Base-by-base conservation (phyloP, 139 green algal genomes). In the Mesotaenium endlicherianum region DNA sequence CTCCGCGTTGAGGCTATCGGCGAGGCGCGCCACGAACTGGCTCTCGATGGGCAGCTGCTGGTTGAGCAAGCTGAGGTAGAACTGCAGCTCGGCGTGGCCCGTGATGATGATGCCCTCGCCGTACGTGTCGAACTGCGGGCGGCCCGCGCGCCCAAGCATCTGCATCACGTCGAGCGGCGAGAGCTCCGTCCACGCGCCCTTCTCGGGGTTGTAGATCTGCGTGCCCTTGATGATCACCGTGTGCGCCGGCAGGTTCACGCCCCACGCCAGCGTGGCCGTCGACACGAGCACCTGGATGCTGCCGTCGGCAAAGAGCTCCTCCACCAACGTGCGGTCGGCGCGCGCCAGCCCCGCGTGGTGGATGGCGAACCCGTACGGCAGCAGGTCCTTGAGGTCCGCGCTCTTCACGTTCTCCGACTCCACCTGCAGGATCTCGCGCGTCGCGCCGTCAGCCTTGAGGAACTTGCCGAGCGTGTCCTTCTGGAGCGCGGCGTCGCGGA, bases 201-300 rank as follows among this genome's bases (percentile, higher is more conserved):
- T 97, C 50, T 94, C 93, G 0, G 95, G 95, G 90, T 97, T 97
- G 93, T 98, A 98, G 41, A 98, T 91, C 87, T 97, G 91, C 3
- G 96, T 99, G 84, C 96, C 96, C 90, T 99, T 99, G 93, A 99
- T 99, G 89, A 99, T 97, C 75, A 99, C 96, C 2, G 93, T 98
- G 91, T 99, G 96, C 0, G 96, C 96, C 3, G 96, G 96, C 82
- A 99, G 93, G 92, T 99, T 99, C 47, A 99, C 96, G 43, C 96
- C 96, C 96, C 96, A 99, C 5, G 96, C 96, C 60, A 99, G 91
- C 0, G 96, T 99, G 64, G 96, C 96, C 38, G 96, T 99, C 0
- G 94, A 98, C 57, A 99, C 95, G 39, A 99, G 89, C 80, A 98
- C 95, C 55, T 91, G 87, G 53, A 99, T 92, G 87, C 98, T 94